Conservation (phyloP, 257 asterid genomes). For the Nyctanthes arbortristis region DNA sequence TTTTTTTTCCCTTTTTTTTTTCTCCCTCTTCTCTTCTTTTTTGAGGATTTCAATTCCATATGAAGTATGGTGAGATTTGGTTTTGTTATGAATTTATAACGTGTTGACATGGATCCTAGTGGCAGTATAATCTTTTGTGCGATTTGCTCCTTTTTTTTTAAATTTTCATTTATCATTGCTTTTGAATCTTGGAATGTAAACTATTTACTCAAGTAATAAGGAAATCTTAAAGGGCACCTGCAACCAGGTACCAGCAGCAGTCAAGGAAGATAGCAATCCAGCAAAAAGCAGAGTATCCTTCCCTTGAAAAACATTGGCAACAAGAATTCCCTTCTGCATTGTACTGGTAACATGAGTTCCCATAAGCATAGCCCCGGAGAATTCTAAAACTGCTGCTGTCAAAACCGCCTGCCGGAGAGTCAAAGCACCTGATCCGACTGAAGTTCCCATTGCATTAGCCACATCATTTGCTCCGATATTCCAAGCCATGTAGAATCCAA, state of each 20-base stretch:
- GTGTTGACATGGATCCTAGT: background rate
- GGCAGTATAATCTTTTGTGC: background rate
- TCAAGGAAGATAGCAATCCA: slow-evolving; percentile 81
- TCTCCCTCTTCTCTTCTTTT: background rate
- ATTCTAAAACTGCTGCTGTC: slow-evolving; percentile 80
- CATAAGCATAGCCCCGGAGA: slow-evolving; percentile 88
- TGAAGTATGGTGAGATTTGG: background rate
- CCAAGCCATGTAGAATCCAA: slow-evolving; percentile 99
- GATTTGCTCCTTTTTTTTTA: background rate
- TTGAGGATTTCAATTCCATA: background rate
- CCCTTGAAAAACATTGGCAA: slow-evolving; percentile 81
- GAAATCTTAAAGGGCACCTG: slow-evolving; percentile 48
- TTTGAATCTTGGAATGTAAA: background rate
- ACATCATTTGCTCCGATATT: slow-evolving; percentile 96
- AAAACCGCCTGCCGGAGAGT: slow-evolving; percentile 84
- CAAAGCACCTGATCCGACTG: slow-evolving; percentile 95
- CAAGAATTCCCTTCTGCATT: slow-evolving; percentile 97
- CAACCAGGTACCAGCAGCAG: slow-evolving; percentile 99
- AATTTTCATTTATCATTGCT: background rate
- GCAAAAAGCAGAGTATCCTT: slow-evolving; percentile 84
- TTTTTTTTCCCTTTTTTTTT: background rate
- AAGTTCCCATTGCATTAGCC: slow-evolving; percentile 98
- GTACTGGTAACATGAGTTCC: slow-evolving; percentile 93
- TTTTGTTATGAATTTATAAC: background rate
- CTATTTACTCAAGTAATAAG: background rate